Evolutionary conservation across 495 filamentous ascomycete species (phyloP).

Genomic region (Talaromyces nanjingensis): DNA sequence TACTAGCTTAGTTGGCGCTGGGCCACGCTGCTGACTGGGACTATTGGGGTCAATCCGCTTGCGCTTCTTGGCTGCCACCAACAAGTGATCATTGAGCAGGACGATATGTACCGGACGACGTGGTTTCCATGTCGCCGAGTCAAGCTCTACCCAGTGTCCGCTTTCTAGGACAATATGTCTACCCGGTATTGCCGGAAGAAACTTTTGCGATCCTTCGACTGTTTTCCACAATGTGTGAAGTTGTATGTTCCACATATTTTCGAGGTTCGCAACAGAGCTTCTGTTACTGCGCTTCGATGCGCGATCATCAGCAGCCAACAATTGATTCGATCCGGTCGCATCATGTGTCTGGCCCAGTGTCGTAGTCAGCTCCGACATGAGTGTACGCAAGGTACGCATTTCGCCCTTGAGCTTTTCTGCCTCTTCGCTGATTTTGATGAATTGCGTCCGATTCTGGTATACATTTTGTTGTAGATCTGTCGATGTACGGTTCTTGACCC

Average conservation of each 20-base stretch:
- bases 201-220: slow-evolving; percentile 95
- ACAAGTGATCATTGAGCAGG: slow-evolving; percentile 87
- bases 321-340: slow-evolving; percentile 32
- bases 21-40: slow-evolving; percentile 41
- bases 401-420: slow-evolving; percentile 95
- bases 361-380: slow-evolving; percentile 84
- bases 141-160: slow-evolving; percentile 87
- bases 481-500: slow-evolving; percentile 75
- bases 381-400: slow-evolving; percentile 79
- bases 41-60: slow-evolving; percentile 67
- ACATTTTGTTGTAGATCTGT: slow-evolving; percentile 92
- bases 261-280: slow-evolving; percentile 79
- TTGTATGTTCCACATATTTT: slow-evolving; percentile 90
- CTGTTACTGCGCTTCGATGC: slow-evolving; percentile 42
- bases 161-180: slow-evolving; percentile 89
- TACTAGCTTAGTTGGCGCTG: slow-evolving; percentile 70
- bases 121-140: slow-evolving; percentile 94
- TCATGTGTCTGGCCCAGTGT: slow-evolving; percentile 65
- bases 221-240: slow-evolving; percentile 78
- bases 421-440: slow-evolving; percentile 98
- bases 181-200: slow-evolving; percentile 82
- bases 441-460: slow-evolving; percentile 95
- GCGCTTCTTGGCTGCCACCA: slow-evolving; percentile 87
- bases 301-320: slow-evolving; percentile 42
- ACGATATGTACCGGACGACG: slow-evolving; percentile 79